These are phyloP conservation scores for Termitomyces sp. DNA, from an alignment of 768 basidiomycete species.

Conservation along the genomic window DNA sequence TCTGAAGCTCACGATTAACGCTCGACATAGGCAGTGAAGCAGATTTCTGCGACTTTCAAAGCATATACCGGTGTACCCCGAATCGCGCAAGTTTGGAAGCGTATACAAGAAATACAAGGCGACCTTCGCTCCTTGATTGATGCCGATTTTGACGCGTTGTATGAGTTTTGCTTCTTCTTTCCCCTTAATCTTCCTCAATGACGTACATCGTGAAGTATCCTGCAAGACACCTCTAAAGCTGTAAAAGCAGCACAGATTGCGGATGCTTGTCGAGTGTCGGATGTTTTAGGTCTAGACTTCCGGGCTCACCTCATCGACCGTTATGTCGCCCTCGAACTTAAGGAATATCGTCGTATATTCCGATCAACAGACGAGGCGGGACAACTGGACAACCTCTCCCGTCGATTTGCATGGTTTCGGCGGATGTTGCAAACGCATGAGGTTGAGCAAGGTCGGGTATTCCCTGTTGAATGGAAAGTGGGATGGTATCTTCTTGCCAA, in stretches of 20 bases:
- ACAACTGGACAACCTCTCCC: slow-evolving; percentile 88
- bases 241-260: slow-evolving; percentile 60
- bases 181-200: background rate
- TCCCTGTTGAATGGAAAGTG: slow-evolving; percentile 84
- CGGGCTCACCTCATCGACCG: slow-evolving; percentile 79
- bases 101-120: slow-evolving; percentile 80
- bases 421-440: slow-evolving; percentile 82
- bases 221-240: slow-evolving; percentile 68
- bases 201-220: slow-evolving; percentile 12
- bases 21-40: slow-evolving; percentile 68
- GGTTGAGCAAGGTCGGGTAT: slow-evolving; percentile 76
- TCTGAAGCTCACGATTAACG: slow-evolving; percentile 2
- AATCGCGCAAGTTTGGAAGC: slow-evolving; percentile 72
- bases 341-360: slow-evolving; percentile 96
- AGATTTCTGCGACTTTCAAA: slow-evolving; percentile 79
- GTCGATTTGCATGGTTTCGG: slow-evolving; percentile 94
- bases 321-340: slow-evolving; percentile 84
- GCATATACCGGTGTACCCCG: slow-evolving; percentile 70
- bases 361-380: slow-evolving; percentile 91
- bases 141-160: slow-evolving; percentile 91
- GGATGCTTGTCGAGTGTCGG: slow-evolving; percentile 85
- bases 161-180: slow-evolving; percentile 24
- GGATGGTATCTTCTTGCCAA: slow-evolving; percentile 76
- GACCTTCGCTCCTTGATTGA: slow-evolving; percentile 77
- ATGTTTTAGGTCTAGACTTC: slow-evolving; percentile 83